Evolutionary conservation across 148 eudicot genomes (phyloP).

Genomic region (Heliamphora exappendiculata): DNA sequence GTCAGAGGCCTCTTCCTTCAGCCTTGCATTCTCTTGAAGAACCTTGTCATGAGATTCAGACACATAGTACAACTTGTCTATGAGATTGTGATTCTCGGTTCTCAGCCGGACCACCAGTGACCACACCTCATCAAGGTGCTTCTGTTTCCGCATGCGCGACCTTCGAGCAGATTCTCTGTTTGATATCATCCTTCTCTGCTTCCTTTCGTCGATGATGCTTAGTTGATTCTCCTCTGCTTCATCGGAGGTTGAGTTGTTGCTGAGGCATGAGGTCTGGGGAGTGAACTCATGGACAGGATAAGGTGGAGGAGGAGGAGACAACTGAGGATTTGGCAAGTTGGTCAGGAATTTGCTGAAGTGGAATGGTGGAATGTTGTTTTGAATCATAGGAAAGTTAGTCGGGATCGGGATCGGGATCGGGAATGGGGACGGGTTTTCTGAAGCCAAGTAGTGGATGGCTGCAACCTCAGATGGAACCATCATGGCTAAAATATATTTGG

Average conservation of each 20-base stretch:
- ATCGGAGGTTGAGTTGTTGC: conserved; percentile 56
- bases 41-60: conserved; percentile 42
- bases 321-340: conserved; percentile 22
- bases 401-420: conserved; percentile 22
- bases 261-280: conserved; percentile 29
- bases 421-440: conserved; percentile 18
- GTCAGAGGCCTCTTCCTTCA: conserved; percentile 56
- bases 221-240: conserved; percentile 44
- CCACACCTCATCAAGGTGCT: conserved; percentile 75
- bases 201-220: conserved; percentile 58
- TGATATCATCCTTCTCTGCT: conserved; percentile 73
- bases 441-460: conserved; percentile 28
- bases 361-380: conserved; percentile 19
- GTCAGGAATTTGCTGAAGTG: conserved; percentile 16
- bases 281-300: conserved; percentile 20
- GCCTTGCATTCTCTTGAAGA: conserved; percentile 49
- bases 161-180: conserved; percentile 84
- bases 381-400: conserved; percentile 22
- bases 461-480: conserved; percentile 41
- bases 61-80: conserved; percentile 43
- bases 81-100: conserved; percentile 49
- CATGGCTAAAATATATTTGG: conserved; percentile 24
- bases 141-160: conserved; percentile 84
- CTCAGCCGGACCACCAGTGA: conserved; percentile 51
- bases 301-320: too few species aligned